phyloP scores from a whole-genome alignment of 1,139 yeast species.

The Suhomyces kunorum region DNA sequence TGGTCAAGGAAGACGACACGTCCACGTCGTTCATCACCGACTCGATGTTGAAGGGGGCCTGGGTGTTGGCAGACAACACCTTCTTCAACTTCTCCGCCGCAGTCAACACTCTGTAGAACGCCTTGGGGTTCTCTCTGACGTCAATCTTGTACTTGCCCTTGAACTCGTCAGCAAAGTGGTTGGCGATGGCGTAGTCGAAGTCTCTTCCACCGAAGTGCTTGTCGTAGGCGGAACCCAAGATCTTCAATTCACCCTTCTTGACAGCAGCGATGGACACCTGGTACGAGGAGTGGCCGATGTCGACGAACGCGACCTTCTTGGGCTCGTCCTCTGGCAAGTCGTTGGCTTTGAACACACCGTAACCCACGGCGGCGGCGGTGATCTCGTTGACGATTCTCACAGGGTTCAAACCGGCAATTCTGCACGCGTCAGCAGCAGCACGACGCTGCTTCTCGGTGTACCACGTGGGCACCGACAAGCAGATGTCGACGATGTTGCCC shows the following conservation, averaged over 20 bases:
- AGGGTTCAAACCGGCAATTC: constrained; percentile 95
- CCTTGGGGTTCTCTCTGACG: constrained; percentile 87
- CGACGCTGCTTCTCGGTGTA: constrained; percentile 96
- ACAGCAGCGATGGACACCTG: constrained; percentile 89
- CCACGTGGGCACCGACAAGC: constrained; percentile 96
- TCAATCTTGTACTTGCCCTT: constrained; percentile 90
- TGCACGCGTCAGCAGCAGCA: constrained; percentile 93
- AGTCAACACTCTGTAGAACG: constrained; percentile 86
- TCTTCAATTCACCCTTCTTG: constrained; percentile 94
- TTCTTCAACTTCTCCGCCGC: constrained; percentile 95
- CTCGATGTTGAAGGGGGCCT: constrained; percentile 95
- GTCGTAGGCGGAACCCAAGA: constrained; percentile 89
- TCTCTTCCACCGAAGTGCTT: constrained; percentile 99
- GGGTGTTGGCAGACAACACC: constrained; percentile 91
- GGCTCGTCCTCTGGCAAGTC: constrained; percentile 92
- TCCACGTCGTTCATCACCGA: constrained; percentile 97
- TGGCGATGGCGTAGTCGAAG: constrained; percentile 89
- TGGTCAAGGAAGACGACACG: constrained; percentile 83
- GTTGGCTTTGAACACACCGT: constrained; percentile 96
- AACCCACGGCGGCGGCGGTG: constrained; percentile 98
- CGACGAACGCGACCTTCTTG: constrained; percentile 88
- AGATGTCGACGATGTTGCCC: constrained; percentile 79
- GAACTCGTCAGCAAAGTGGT: constrained; percentile 93
- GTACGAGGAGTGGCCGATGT: constrained; percentile 95
- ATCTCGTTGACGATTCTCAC: constrained; percentile 96